These are phyloP conservation scores for Massariosphaeria phaeospora DNA, from an alignment of 495 filamentous ascomycete species.

Conservation along the genomic window DNA sequence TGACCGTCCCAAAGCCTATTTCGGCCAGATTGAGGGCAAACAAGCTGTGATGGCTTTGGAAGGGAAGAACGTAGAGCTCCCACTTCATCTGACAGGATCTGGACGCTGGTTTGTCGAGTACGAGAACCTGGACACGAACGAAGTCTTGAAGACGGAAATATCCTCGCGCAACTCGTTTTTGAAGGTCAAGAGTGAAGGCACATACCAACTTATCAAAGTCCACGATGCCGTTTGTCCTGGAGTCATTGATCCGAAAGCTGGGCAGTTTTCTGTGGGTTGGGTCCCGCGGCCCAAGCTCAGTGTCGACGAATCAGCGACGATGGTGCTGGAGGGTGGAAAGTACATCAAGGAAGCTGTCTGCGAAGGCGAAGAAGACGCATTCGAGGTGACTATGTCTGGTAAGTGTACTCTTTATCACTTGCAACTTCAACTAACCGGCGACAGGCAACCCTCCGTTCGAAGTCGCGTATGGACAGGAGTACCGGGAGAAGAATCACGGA, in stretches of 20 bases:
- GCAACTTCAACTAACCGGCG: not conserved
- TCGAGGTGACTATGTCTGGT: constrained; percentile 75
- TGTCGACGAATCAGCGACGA: constrained; percentile 56
- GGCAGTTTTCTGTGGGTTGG: constrained; percentile 75
- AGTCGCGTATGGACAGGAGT: constrained; percentile 72
- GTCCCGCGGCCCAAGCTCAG: constrained; percentile 70
- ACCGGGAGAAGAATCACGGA: constrained; percentile 58
- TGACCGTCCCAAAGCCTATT: constrained; percentile 76
- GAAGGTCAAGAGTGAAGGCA: constrained; percentile 59
- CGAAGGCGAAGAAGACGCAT: constrained; percentile 84
- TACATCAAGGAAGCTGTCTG: constrained; percentile 77
- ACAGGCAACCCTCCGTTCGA: constrained; percentile 73
- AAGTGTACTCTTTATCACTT: constrained; percentile 35
- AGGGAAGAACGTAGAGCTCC: constrained; percentile 63
- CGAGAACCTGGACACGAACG: constrained; percentile 21
- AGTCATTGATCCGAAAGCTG: constrained; percentile 63
- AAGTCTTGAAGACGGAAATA: constrained; percentile 35
- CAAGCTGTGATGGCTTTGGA: constrained; percentile 69
- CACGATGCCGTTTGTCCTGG: constrained; percentile 76
- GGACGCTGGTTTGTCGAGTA: constrained; percentile 77
- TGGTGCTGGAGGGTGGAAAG: constrained; percentile 42
- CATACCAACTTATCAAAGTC: constrained; percentile 72
- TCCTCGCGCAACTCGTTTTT: constrained; percentile 67
- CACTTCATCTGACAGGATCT: constrained; percentile 75
- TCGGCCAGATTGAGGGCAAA: constrained; percentile 76